Base-by-base conservation (phyloP, 2,329 filamentous ascomycete genomes). In the Trichoderma asperellum region DNA sequence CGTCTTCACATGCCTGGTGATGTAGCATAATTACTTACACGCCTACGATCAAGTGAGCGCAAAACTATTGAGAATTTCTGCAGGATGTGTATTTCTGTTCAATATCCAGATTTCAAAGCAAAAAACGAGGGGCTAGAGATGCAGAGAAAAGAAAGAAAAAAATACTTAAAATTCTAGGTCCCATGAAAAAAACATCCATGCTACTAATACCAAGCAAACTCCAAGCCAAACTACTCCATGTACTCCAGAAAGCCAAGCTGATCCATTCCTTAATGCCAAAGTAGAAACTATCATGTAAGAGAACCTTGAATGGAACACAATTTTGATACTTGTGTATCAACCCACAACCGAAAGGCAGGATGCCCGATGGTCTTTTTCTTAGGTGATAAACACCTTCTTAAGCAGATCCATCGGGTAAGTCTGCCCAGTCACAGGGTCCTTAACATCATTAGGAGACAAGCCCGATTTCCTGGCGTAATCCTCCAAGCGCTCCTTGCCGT, bases 371-470 rank as follows among this genome's bases (percentile, higher is more conserved):
- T 4, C 27, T 14, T 29, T 10, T 16, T 14, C 14, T 76, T 82
- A 97, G 66, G 93, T 93, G 70, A 98, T 97, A 77, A 91, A 99
- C 27, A 98, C 94, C 83, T 96, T 97, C 83, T 92, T 92, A 70
- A 96, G 82, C 68, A 88, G 84, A 1, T 85, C 83, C 65, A 84
- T 82, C 0, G 84, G 79, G 75, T 86, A 96, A 12, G 91, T 81
- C 62, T 92, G 87, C 0, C 91, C 90, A 0, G 91, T 94, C 21
- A 90, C 89, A 24, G 94, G 87, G 81, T 98, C 95, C 77, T 92
- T 92, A 16, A 97, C 86, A 75, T 86, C 85, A 5, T 87, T 90
- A 7, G 85, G 77, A 27, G 85, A 82, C 53, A 96, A 84, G 0
- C 92, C 92, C 0, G 93, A 84, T 82, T 97, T 97, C 76, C 88